These are phyloP conservation scores for Arthrinium phaeospermum DNA, from an alignment of 2,329 filamentous ascomycete species.

Conservation along the genomic window DNA sequence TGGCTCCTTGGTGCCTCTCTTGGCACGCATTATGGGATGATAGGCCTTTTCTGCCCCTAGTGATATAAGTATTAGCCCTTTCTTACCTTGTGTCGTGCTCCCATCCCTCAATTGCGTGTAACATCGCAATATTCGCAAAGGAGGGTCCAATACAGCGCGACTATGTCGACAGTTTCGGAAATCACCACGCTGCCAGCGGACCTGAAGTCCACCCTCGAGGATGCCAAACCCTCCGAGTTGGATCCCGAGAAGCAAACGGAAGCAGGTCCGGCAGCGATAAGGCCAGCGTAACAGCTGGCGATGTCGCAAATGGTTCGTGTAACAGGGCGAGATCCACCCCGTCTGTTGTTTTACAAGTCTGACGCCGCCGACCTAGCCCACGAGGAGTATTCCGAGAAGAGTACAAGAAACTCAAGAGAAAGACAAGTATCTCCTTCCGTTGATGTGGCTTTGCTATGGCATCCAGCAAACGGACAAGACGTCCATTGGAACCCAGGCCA, in stretches of 20 bases:
- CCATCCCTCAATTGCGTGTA: not conserved
- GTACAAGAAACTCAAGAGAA: constrained; percentile 45
- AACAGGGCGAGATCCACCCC: not conserved
- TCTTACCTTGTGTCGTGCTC: not conserved
- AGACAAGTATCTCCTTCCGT: constrained; percentile 51
- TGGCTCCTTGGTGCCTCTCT: not conserved
- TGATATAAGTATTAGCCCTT: not conserved
- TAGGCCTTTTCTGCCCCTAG: not conserved
- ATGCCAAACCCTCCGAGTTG: constrained; percentile 25
- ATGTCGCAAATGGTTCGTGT: constrained; percentile 31
- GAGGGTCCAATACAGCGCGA: not conserved
- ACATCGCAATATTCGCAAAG: not conserved
- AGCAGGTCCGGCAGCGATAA: constrained; percentile 31
- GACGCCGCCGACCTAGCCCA: not conserved
- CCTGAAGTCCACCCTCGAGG: constrained; percentile 27
- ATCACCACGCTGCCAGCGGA: constrained; percentile 31
- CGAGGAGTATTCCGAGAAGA: constrained; percentile 43
- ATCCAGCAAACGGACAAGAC: constrained; percentile 57
- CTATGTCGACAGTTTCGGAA: constrained; percentile 27
- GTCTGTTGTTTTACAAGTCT: constrained; percentile 7
- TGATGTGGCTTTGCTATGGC: constrained; percentile 56
- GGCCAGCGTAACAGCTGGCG: constrained; percentile 29
- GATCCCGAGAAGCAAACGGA: constrained; percentile 28
- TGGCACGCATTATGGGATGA: not conserved
- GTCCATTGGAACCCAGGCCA: constrained; percentile 45